These are phyloP conservation scores for Leccinum variicolor DNA, from an alignment of 768 basidiomycete species.

Conservation along the genomic window DNA sequence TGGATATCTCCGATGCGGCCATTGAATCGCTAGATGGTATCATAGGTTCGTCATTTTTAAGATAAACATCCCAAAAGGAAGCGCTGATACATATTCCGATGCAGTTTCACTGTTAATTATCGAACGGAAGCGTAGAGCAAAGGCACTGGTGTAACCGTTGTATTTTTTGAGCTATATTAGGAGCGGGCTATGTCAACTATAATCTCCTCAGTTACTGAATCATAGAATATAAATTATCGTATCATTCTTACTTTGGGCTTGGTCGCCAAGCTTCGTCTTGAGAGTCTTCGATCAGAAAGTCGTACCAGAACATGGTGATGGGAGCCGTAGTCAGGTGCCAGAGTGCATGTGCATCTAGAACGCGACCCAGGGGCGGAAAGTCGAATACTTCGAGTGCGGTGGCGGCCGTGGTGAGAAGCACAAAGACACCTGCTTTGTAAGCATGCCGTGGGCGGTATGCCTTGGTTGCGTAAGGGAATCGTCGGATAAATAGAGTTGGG, in stretches of 20 bases:
- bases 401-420: conserved; percentile 67
- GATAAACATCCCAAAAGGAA: background rate
- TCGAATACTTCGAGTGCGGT: conserved; percentile 86
- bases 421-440: conserved; percentile 55
- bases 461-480: conserved; percentile 54
- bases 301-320: conserved; percentile 78
- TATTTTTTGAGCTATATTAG: background rate
- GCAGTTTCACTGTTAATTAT: conserved; percentile 34
- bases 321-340: conserved; percentile 90
- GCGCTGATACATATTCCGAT: background rate
- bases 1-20: conserved; percentile 34
- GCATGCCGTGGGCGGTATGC: conserved; percentile 57
- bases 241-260: conserved; percentile 28
- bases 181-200: conserved; percentile 14
- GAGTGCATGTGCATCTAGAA: conserved; percentile 86
- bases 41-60: conserved; percentile 27
- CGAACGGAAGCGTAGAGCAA: conserved; percentile 26
- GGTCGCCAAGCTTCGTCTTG: conserved; percentile 65
- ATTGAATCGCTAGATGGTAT: conserved; percentile 35
- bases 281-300: conserved; percentile 75
- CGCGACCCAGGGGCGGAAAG: conserved; percentile 74
- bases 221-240: background rate
- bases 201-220: conserved; percentile 7
- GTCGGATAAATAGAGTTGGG: conserved; percentile 43
- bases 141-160: conserved; percentile 5